phyloP scores from a whole-genome alignment of 176 grass and related monocot genomes.

The Dactylis glomerata region DNA sequence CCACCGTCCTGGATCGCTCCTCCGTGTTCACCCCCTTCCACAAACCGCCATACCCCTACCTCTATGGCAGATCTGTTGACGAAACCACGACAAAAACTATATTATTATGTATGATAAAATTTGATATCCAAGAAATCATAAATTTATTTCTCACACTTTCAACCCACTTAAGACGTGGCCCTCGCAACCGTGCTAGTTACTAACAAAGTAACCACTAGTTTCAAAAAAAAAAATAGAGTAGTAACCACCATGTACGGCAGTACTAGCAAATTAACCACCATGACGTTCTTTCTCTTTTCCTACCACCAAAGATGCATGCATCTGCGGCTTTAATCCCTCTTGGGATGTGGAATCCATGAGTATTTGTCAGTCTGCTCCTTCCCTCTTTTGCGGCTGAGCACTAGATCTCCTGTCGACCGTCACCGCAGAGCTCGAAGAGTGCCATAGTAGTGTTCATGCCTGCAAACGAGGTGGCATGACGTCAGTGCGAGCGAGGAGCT shows the following conservation, averaged over 20 bases:
- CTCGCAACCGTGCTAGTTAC: no score
- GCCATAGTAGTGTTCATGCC: background rate
- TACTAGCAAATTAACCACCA: background rate
- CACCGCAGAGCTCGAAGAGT: background rate
- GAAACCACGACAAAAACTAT: no score
- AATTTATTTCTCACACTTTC: no score
- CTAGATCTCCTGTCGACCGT: constrained; percentile 21
- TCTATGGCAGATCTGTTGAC: no score
- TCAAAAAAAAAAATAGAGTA: no score
- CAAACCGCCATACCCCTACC: no score
- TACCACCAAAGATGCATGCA: background rate
- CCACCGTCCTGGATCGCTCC: no score
- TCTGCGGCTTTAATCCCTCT: constrained; percentile 27
- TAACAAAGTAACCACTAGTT: no score
- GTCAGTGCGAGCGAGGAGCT: background rate
- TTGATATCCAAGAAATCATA: no score
- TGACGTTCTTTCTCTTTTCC: background rate
- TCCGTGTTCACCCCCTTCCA: no score
- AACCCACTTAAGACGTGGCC: no score
- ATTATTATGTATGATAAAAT: no score
- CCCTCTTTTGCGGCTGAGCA: background rate
- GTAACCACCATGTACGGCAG: background rate
- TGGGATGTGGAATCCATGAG: constrained; percentile 4
- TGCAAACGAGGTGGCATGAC: background rate
- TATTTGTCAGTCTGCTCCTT: background rate